These are phyloP conservation scores for Zostera marina DNA, from an alignment of 116 monocot species.

Conservation along the genomic window DNA sequence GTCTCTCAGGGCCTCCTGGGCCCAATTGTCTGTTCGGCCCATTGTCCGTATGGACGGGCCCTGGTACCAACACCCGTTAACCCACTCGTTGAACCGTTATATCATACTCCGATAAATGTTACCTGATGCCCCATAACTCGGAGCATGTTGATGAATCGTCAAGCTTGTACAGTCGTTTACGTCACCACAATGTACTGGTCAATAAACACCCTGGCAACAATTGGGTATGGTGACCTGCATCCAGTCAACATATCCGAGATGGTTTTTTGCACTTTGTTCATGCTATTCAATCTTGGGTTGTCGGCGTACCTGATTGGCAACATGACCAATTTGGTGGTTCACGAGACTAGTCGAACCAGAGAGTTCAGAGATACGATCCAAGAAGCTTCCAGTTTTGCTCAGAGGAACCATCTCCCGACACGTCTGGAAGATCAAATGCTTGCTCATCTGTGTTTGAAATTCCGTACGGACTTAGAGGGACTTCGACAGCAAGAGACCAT, in stretches of 20 bases:
- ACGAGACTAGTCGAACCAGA: constrained; percentile 64
- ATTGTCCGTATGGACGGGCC: no score
- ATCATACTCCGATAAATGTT: no score
- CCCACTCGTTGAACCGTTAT: no score
- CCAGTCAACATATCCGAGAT: constrained; percentile 61
- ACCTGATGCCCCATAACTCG: no score
- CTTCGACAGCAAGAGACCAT: constrained; percentile 86
- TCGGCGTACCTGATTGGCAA: constrained; percentile 84
- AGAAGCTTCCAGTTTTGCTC: constrained; percentile 71
- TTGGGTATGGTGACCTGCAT: constrained; percentile 84
- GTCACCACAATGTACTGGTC: constrained; percentile 87
- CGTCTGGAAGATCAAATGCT: constrained; percentile 84
- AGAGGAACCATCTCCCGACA: constrained; percentile 52
- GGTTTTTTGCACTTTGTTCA: constrained; percentile 57
- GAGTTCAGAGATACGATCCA: constrained; percentile 74
- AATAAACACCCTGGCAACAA: constrained; percentile 74
- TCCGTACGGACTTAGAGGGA: constrained; percentile 71
- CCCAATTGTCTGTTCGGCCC: no score
- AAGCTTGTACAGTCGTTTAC: constrained; percentile 53
- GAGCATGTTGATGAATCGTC: no score
- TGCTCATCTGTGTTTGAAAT: constrained; percentile 65
- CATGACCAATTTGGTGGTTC: constrained; percentile 92
- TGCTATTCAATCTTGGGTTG: constrained; percentile 81
- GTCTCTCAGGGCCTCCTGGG: no score
- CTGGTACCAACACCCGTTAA: no score